These are phyloP conservation scores for Pleurotus tuoliensis DNA, from an alignment of 768 basidiomycete genomes.

Conservation along the genomic window DNA sequence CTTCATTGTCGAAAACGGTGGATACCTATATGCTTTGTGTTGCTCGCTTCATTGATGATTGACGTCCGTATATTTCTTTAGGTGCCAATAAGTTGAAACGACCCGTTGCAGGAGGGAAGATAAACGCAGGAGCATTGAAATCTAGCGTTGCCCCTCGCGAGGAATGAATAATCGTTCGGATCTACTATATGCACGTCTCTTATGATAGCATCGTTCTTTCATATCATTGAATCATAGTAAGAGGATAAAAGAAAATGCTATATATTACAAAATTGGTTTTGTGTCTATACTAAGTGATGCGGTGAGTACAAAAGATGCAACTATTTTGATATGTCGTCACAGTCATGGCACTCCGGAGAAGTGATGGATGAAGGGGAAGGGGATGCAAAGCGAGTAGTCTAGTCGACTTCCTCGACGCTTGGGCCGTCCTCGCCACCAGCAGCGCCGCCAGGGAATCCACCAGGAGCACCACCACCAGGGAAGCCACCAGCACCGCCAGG, in stretches of 20 bases:
- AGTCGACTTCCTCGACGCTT: slow-evolving; percentile 11
- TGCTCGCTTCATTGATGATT: background rate
- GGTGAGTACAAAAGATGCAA: background rate
- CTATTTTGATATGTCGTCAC: slow-evolving; percentile 2
- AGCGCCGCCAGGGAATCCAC: slow-evolving; percentile 51
- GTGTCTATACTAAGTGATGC: background rate
- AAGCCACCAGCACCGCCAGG: slow-evolving; percentile 42
- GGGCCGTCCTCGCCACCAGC: slow-evolving; percentile 7
- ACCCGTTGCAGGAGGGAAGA: slow-evolving; percentile 44
- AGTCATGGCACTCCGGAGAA: background rate
- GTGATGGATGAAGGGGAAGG: background rate
- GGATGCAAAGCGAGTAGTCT: background rate
- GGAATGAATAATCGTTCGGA: background rate
- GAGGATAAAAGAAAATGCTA: slow-evolving; percentile 3
- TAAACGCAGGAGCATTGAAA: slow-evolving; percentile 42
- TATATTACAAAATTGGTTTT: slow-evolving; percentile 1
- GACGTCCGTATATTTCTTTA: background rate
- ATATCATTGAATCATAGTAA: background rate
- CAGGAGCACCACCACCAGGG: slow-evolving; percentile 34
- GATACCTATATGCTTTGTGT: background rate
- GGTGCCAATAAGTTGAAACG: slow-evolving; percentile 44
- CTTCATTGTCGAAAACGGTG: slow-evolving; percentile 32
- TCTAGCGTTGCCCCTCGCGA: background rate
- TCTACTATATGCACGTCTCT: background rate
- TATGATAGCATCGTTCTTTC: background rate